Evolutionary conservation across 2,329 filamentous ascomycete genomes (phyloP), one percentile per base, ranked within the genome.

Genomic region (Rutstroemia sp.): DNA sequence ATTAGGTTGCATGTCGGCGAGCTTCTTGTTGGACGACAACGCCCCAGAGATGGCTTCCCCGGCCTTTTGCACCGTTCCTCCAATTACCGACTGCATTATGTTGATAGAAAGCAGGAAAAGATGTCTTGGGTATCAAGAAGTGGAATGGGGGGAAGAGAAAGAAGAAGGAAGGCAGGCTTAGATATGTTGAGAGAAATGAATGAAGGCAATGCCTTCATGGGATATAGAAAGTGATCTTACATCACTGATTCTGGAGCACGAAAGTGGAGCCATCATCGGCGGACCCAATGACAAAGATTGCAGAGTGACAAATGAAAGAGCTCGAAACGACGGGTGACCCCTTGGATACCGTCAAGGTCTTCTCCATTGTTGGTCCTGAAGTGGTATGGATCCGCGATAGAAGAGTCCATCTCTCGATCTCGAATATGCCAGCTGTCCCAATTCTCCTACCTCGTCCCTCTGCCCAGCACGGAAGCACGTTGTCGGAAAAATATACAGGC

Each of bases 1-100:
- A 59, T 84, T 53, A 5, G 52, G 52, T 55, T 63, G 61, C 58
- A 69, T 59, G 23, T 67, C 63, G 9, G 52, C 46, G 7, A 61
- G 49, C 44, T 69, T 69, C 59, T 66, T 64, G 58, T 67, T 68
- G 41, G 58, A 56, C 21, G 60, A 57, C 49, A 65, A 59, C 21
- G 59, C 57, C 8, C 49, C 58, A 5, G 59, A 51, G 19, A 67
- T 58, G 14, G 63, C 61, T 23, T 63, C 63, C 19, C 59, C 59
- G 2, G 62, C 62, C 49, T 62, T 61, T 27, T 63, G 56, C 12
- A 58, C 45, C 18, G 59, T 62, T 9, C 21, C 38, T 44, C 52
- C 52, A 44, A 55, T 23, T 23, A 44, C 52, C 14, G 52, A 55
- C 18, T 55, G 52, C 52, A 55, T 55, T 49, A 4, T 49, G 16